phyloP scores from a whole-genome alignment of 805 yeast species.

The Kazachstania viticola region DNA sequence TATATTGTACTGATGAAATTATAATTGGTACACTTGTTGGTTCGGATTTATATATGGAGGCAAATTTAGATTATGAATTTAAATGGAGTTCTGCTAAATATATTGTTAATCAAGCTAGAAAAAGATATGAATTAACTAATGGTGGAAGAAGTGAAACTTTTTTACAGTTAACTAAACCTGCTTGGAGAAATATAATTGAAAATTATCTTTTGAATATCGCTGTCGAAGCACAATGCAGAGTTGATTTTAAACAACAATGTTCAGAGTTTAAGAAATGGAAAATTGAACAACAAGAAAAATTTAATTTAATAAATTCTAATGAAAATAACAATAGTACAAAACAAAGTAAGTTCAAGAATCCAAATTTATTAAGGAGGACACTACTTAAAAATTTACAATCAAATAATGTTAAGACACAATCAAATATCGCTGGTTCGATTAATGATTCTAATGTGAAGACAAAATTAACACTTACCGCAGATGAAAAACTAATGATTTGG shows the following conservation, averaged over 20 bases:
- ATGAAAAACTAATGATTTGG: constrained; percentile 47
- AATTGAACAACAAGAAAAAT: constrained; percentile 7
- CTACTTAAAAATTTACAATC: constrained; percentile 8
- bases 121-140: constrained; percentile 27
- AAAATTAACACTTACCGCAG: constrained; percentile 29
- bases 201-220: constrained; percentile 48
- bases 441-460: neutral
- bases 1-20: constrained; percentile 34
- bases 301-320: no score
- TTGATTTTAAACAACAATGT: constrained; percentile 42
- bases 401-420: neutral
- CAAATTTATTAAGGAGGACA: constrained; percentile 17
- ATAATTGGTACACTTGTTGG: constrained; percentile 36
- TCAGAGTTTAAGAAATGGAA: constrained; percentile 31
- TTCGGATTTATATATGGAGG: constrained; percentile 50
- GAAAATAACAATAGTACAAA: neutral
- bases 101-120: constrained; percentile 43
- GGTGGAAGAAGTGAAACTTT: constrained; percentile 7
- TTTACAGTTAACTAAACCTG: constrained; percentile 31
- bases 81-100: constrained; percentile 43
- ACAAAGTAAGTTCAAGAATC: constrained; percentile 6
- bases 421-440: no score
- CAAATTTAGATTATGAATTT: constrained; percentile 39
- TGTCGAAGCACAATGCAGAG: constrained; percentile 54
- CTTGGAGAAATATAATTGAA: constrained; percentile 62